Evolutionary conservation across 305 asterid species (phyloP).

Genomic region (Solanum hybrid): DNA sequence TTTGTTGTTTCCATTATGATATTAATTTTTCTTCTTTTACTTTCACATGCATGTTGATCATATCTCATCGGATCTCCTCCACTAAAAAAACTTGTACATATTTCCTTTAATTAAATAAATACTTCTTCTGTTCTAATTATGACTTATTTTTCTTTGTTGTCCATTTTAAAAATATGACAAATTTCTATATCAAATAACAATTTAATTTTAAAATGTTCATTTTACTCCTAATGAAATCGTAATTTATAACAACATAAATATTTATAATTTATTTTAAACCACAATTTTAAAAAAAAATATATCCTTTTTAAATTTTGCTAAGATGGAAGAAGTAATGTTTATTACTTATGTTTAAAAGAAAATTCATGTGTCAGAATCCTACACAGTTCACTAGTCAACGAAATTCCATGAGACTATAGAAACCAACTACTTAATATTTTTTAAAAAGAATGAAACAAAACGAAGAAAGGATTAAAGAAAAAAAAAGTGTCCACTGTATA

Average conservation of each 20-base stretch:
- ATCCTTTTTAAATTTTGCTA: not conserved
- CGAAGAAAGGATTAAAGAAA: not conserved
- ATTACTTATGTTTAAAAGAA: not conserved
- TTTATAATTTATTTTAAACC: not conserved
- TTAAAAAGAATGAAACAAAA: not conserved
- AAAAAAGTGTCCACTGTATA: not conserved
- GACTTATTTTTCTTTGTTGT: not conserved
- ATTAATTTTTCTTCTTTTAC: not conserved
- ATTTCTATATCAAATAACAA: no score
- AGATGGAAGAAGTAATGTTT: not conserved
- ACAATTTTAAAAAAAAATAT: no score
- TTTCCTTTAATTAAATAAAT: not conserved
- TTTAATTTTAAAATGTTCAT: no score
- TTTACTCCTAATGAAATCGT: no score
- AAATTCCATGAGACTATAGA: not conserved
- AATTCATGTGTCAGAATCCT: not conserved
- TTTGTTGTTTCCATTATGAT: not conserved
- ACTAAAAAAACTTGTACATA: not conserved
- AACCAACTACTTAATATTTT: not conserved
- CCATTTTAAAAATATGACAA: no score
- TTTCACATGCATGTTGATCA: not conserved
- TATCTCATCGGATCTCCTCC: not conserved
- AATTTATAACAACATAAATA: not conserved
- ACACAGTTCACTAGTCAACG: not conserved
- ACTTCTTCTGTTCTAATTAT: no score